These are phyloP conservation scores for Incumbomyces lentus DNA, from an alignment of 2,329 filamentous ascomycete genomes.

Conservation along the genomic window DNA sequence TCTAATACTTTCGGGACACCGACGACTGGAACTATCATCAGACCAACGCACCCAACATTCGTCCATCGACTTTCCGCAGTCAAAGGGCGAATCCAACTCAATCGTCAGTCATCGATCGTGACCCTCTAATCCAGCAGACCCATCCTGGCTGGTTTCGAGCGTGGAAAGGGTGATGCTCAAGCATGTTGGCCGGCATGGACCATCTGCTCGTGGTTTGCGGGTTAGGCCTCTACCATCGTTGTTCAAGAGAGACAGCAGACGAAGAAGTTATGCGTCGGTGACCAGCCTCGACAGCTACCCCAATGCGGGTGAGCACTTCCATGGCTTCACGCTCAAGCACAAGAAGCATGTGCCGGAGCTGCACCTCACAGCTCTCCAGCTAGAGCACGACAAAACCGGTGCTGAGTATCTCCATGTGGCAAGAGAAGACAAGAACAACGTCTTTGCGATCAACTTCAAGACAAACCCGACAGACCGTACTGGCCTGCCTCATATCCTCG, in stretches of 20 bases:
- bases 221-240: not conserved
- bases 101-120: too few relatives aligned
- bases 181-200: conserved; percentile 17
- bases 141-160: too few relatives aligned
- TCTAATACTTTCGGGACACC: too few relatives aligned
- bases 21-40: too few relatives aligned
- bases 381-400: conserved; percentile 89
- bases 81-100: too few relatives aligned
- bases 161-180: conserved; percentile 15
- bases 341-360: conserved; percentile 90
- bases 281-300: conserved; percentile 69
- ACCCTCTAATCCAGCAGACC: too few relatives aligned
- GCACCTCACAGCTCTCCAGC: conserved; percentile 78
- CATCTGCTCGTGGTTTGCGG: conserved; percentile 8
- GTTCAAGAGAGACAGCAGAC: not conserved
- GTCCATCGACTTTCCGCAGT: too few relatives aligned
- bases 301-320: conserved; percentile 69
- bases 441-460: conserved; percentile 98
- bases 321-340: conserved; percentile 85
- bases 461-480: conserved; percentile 96
- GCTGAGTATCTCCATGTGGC: conserved; percentile 94
- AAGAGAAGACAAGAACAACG: conserved; percentile 94
- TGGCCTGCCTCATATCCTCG: conserved; percentile 89
- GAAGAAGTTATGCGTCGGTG: conserved; percentile 49
- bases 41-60: too few relatives aligned